Conservation (phyloP, 2,329 filamentous ascomycete genomes). For the Calonectria pauciramosa region DNA sequence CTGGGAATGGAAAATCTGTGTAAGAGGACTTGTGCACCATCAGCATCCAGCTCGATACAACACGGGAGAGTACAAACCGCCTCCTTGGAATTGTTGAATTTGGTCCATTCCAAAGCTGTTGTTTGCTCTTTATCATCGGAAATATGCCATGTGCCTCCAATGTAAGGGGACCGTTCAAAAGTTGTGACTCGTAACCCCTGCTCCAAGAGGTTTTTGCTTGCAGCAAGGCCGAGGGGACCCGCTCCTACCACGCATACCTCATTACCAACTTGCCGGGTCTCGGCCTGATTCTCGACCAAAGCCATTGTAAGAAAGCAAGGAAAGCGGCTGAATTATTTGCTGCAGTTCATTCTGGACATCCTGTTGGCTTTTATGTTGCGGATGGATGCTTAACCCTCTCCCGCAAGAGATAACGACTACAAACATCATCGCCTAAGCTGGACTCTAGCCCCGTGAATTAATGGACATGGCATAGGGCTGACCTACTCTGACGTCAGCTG, state of each 20-base stretch:
- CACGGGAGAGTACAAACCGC: constrained; percentile 33
- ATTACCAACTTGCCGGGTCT: constrained; percentile 32
- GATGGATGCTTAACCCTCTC: neutral
- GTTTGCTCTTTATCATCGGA: constrained; percentile 51
- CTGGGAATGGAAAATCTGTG: constrained; percentile 52
- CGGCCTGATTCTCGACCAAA: constrained; percentile 20
- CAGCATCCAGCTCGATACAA: neutral
- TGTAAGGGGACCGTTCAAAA: constrained; percentile 55
- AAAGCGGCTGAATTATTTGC: neutral
- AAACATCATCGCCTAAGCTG: no score
- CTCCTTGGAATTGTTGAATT: constrained; percentile 49
- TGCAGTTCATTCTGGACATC: neutral
- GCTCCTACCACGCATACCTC: constrained; percentile 48
- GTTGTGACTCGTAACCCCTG: constrained; percentile 58
- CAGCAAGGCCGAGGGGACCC: constrained; percentile 54
- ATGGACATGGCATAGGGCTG: neutral
- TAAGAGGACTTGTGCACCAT: constrained; percentile 43
- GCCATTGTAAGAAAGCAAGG: constrained; percentile 25
- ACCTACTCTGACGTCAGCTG: neutral
- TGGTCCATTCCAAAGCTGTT: constrained; percentile 50
- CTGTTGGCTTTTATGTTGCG: neutral
- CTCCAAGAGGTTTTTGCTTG: constrained; percentile 58
- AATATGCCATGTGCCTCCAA: constrained; percentile 60
- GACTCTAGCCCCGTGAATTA: neutral
- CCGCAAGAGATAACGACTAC: neutral